Conservation (phyloP, 352 stramenopile species). For the Phytophthora fragariaefolia region DNA sequence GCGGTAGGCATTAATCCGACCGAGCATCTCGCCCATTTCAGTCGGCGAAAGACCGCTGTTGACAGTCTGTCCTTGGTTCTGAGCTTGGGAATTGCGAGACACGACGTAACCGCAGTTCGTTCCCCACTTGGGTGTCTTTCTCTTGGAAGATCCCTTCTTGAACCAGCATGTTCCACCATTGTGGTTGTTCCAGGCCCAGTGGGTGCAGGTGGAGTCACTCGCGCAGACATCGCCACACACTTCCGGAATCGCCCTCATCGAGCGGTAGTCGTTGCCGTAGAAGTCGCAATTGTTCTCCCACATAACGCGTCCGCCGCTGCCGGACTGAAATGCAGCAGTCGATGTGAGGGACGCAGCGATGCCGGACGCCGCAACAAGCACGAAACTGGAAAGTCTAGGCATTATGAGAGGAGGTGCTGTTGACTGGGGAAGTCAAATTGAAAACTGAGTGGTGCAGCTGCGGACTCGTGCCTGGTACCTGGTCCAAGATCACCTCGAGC, state of each 20-base stretch:
- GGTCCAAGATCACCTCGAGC: slow-evolving; percentile 1
- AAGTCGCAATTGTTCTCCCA: slow-evolving; percentile 51
- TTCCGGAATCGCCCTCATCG: slow-evolving; percentile 32
- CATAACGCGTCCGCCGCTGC: slow-evolving; percentile 39
- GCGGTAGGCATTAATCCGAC: slow-evolving; percentile 54
- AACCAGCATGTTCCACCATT: slow-evolving; percentile 50
- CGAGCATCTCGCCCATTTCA: slow-evolving; percentile 52
- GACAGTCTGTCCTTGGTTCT: slow-evolving; percentile 14
- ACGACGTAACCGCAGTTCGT: slow-evolving; percentile 49
- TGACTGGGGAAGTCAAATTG: slow-evolving; percentile 24
- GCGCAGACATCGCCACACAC: slow-evolving; percentile 44
- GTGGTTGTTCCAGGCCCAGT: slow-evolving; percentile 49
- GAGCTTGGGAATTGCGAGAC: slow-evolving; percentile 22
- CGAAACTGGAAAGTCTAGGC: slow-evolving; percentile 10
- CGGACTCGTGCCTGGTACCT: not conserved
- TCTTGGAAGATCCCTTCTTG: slow-evolving; percentile 36
- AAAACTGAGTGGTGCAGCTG: slow-evolving; percentile 8
- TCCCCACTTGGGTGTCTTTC: slow-evolving; percentile 33
- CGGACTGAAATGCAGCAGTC: slow-evolving; percentile 16
- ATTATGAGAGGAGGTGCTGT: slow-evolving; percentile 13
- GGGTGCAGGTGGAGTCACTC: slow-evolving; percentile 36
- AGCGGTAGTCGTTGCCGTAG: slow-evolving; percentile 38
- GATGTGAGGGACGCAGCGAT: slow-evolving; percentile 8
- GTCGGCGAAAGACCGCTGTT: slow-evolving; percentile 42
- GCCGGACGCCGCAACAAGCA: slow-evolving; percentile 18